Evolutionary conservation across 1,284 basidiomycete genomes (phyloP).

Genomic region (Ustilago trichophora): DNA sequence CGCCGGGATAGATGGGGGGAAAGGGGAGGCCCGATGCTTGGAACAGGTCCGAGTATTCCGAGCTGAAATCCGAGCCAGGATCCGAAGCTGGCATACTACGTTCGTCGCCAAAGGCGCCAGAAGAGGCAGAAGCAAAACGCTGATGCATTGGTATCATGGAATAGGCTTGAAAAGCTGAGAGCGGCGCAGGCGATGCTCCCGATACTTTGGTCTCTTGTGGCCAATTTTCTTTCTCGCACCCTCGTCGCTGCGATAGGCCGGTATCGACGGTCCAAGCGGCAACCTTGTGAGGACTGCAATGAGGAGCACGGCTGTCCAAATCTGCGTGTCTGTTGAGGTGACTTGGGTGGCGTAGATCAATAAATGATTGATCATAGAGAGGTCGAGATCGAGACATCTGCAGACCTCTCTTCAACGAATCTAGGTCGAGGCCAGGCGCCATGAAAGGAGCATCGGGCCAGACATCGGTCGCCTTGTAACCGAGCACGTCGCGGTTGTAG

Average conservation of each 20-base stretch:
- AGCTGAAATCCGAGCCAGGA: constrained; percentile 36
- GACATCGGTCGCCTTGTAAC: constrained; percentile 1
- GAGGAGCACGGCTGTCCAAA: not conserved
- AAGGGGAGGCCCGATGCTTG: constrained; percentile 9
- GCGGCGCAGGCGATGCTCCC: not conserved
- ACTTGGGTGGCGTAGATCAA: constrained; percentile 5
- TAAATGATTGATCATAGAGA: not conserved
- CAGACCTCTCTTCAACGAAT: constrained; percentile 4
- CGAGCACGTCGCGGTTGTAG: not conserved
- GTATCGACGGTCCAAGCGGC: not conserved
- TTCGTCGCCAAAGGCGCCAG: constrained; percentile 20
- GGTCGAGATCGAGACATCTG: not conserved
- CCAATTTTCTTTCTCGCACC: constrained; percentile 7
- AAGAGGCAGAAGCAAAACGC: constrained; percentile 23
- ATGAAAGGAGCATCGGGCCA: constrained; percentile 3
- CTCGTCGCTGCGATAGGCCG: not conserved
- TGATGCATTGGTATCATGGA: constrained; percentile 12
- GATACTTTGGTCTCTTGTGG: constrained; percentile 2
- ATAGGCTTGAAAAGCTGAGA: constrained; percentile 1
- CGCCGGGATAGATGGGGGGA: not conserved
- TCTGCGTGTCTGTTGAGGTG: constrained; percentile 2
- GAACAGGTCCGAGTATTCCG: constrained; percentile 29
- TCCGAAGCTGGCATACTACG: constrained; percentile 17
- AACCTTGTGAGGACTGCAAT: not conserved
- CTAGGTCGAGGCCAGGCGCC: constrained; percentile 4